Evolutionary conservation across 345 rosid genomes (phyloP).

Genomic region (Hypericum perforatum): DNA sequence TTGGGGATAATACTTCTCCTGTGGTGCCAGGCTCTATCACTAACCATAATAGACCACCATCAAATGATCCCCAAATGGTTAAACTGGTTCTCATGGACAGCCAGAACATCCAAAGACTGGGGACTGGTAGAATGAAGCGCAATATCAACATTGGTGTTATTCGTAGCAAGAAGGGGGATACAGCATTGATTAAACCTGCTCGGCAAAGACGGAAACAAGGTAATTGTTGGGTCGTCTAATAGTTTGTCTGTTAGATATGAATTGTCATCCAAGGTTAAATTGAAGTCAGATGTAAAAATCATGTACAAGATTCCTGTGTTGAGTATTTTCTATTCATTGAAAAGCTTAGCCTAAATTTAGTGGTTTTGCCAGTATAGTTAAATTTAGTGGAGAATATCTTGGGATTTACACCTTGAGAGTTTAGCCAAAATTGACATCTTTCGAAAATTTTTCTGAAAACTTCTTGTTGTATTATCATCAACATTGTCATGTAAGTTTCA

Average conservation of each 20-base stretch:
- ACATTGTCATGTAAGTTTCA: slow-evolving; percentile 19
- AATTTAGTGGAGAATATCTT: too few relatives aligned
- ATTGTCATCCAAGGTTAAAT: too few relatives aligned
- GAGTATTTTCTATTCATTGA: too few relatives aligned
- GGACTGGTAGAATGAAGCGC: slow-evolving; percentile 55
- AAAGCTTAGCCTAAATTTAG: too few relatives aligned
- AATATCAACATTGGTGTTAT: slow-evolving; percentile 45
- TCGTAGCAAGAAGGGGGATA: slow-evolving; percentile 56
- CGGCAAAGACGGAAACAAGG: slow-evolving; percentile 83
- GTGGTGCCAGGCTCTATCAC: slow-evolving; percentile 41
- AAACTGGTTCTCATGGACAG: slow-evolving; percentile 65
- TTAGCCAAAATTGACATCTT: too few relatives aligned
- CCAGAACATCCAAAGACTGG: slow-evolving; percentile 70
- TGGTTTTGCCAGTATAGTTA: too few relatives aligned
- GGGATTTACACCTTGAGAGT: too few relatives aligned
- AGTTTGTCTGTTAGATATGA: background rate
- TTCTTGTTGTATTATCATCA: too few relatives aligned
- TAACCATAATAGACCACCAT: slow-evolving; percentile 56
- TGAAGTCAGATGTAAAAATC: too few relatives aligned
- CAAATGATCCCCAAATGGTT: slow-evolving; percentile 48
- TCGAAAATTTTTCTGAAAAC: too few relatives aligned
- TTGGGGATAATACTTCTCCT: slow-evolving; percentile 60
- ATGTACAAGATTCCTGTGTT: too few relatives aligned
- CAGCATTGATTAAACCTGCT: slow-evolving; percentile 42
- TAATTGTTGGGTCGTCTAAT: slow-evolving; percentile 17